These are phyloP conservation scores for Coriaria nepalensis DNA, from an alignment of 306 rosid genomes.

Conservation along the genomic window DNA sequence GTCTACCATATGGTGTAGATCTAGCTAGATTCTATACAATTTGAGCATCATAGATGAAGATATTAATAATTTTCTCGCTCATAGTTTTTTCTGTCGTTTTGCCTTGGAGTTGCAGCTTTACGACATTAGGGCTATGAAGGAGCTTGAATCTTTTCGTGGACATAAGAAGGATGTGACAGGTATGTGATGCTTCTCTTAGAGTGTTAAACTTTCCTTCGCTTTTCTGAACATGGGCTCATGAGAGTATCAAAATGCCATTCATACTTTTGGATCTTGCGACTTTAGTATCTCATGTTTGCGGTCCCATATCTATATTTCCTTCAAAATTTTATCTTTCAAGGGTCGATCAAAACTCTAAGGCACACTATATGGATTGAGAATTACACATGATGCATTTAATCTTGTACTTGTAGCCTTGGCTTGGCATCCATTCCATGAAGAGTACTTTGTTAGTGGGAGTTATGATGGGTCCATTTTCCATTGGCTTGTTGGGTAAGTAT, in stretches of 20 bases:
- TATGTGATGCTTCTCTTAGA: conserved; percentile 22
- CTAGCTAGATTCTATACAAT: neutral
- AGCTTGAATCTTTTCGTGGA: conserved; percentile 96
- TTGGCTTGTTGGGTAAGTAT: conserved; percentile 93
- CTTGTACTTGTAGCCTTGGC: conserved; percentile 56
- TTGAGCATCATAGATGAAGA: conserved; percentile 4
- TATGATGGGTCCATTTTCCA: conserved; percentile 91
- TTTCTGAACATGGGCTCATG: neutral
- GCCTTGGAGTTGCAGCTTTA: conserved; percentile 51
- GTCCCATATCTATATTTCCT: too few species aligned
- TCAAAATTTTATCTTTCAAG: too few species aligned
- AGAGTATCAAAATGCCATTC: too few species aligned
- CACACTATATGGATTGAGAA: too few species aligned
- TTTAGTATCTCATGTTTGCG: too few species aligned
- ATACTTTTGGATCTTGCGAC: too few species aligned
- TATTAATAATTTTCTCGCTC: conserved; percentile 3
- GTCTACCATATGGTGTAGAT: too few species aligned
- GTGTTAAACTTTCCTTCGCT: neutral
- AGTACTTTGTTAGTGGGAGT: conserved; percentile 97
- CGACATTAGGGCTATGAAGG: conserved; percentile 97
- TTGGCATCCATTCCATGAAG: conserved; percentile 99
- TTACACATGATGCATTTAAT: conserved; percentile 18
- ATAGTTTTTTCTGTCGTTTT: neutral
- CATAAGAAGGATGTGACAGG: conserved; percentile 93
- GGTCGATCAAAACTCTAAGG: too few species aligned